A percentile compares a stretch with the other conserved stretches of the same genome.
phyloP scores from a whole-genome alignment of 306 rosid genomes.

The Casuarina cunninghamiana region DNA sequence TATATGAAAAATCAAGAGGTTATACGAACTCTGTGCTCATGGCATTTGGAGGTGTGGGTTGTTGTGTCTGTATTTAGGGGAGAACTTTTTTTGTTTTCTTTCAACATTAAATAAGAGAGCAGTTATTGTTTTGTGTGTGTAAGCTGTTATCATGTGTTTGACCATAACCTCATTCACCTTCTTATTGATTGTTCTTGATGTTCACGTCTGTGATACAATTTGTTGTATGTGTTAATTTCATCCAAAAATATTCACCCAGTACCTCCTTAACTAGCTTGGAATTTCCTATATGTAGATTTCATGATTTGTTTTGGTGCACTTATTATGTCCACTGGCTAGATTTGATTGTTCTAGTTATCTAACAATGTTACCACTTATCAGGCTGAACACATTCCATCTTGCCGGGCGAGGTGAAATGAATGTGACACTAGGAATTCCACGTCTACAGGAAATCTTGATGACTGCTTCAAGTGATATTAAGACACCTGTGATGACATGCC shows the following conservation, averaged over 20 bases:
- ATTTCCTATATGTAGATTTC: not conserved
- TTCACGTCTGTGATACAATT: too few relatives aligned
- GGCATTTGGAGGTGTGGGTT: not conserved
- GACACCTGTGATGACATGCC: slow-evolving; percentile 96
- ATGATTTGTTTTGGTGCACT: not conserved
- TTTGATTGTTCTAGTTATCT: not conserved
- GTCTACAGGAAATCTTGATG: slow-evolving; percentile 86
- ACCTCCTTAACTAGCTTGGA: not conserved
- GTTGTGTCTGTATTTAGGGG: not conserved
- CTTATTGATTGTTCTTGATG: too few relatives aligned
- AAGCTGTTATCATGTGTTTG: too few relatives aligned
- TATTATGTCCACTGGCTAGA: not conserved
- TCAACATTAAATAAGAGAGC: not conserved
- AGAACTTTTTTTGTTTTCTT: not conserved
- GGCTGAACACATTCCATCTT: slow-evolving; percentile 91
- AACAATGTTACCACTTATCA: slow-evolving; percentile 25
- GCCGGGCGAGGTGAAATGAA: slow-evolving; percentile 99
- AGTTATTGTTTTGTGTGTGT: not conserved
- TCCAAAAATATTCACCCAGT: too few relatives aligned
- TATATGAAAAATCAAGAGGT: not conserved
- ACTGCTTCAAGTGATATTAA: slow-evolving; percentile 71
- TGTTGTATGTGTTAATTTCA: too few relatives aligned
- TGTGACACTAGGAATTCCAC: slow-evolving; percentile 97
- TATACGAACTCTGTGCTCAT: not conserved
- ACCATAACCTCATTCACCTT: too few relatives aligned